Base-by-base conservation (phyloP, 2,329 filamentous ascomycete genomes). In the Pseudogymnoascus sp. region DNA sequence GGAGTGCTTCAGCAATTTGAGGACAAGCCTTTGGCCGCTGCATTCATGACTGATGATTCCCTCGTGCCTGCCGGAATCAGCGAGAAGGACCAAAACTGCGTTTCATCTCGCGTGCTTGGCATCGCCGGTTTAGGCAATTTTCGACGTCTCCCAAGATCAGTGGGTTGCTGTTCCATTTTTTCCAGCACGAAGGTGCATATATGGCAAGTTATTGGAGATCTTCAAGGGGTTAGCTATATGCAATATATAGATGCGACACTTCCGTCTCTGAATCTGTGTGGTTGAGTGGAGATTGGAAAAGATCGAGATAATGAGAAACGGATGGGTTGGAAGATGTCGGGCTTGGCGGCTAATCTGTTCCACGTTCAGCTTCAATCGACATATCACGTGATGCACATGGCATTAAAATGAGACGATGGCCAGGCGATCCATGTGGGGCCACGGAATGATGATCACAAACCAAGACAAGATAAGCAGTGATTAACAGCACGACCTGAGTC, bases 211-310 rank as follows among this genome's bases (percentile, higher is more conserved):
- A 30, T 30, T 12, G n/a, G n/a, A 12, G 47, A 54, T 54, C 47
- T 18, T 18, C 47, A 54, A 33, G 47, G 28, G 20, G 25, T 8
- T 54, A 18, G 47, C 28, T 54, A 18, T 14, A 33, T 54, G 47
- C n/a, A 33, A 54, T 33, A 54, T 54, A 33, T 54, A 54, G 47
- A 54, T 33, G 47, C 25, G 47, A 54, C 47, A 54, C n/a, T 54
- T 54, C 5, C 25, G 16, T 33, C n/a, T 54, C 28, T 33, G 43
- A 30, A 30, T 50, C 14, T 50, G 11, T 50, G 22, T 50, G 43
- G 43, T 16, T 50, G 28, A 33, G 25, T 54, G 47, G 47, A 30
- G 47, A 30, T 18, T 25, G 25, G 30, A 50, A 5, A 18, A 33
- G n/a, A 54, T 33, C 25, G 16, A 54, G 28, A 33, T 50, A 16